phyloP scores from a whole-genome alignment of 23 red algal genomes.

The Gracilaria caudata region DNA sequence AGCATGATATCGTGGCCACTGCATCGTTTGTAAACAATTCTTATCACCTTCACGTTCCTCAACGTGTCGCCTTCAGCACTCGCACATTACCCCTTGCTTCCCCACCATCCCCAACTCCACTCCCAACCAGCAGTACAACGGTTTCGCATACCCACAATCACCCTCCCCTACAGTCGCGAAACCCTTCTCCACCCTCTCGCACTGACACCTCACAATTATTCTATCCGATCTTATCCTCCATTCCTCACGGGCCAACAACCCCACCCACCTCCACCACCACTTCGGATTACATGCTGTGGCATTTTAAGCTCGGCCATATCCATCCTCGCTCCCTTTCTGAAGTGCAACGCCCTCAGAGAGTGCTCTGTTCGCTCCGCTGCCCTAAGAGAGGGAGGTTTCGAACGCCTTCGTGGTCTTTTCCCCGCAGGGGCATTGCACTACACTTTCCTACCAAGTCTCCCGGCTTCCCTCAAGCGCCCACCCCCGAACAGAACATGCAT shows the following conservation, averaged over 20 bases:
- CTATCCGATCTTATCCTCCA: neutral
- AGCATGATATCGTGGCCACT: neutral
- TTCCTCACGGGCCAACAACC: neutral
- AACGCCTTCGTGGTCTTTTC: no score
- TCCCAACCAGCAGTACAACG: neutral
- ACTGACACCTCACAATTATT: neutral
- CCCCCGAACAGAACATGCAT: neutral
- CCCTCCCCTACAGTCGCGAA: neutral
- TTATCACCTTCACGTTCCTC: neutral
- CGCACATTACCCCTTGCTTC: neutral
- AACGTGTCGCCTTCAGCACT: neutral
- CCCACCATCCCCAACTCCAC: neutral
- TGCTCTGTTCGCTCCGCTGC: no score
- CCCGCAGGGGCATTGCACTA: no score
- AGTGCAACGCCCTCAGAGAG: no score
- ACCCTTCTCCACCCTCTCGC: neutral
- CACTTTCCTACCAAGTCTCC: slow-evolving; percentile 7
- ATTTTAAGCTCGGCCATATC: slow-evolving; percentile 37
- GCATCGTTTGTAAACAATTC: slow-evolving; percentile 2
- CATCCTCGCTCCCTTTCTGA: neutral
- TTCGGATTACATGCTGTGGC: neutral
- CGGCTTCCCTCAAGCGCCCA: neutral
- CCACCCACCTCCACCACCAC: neutral
- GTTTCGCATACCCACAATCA: neutral
- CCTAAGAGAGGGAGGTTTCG: no score